A percentile compares a stretch with the other conserved stretches of the same genome.
These are phyloP conservation scores for Nannizziopsis barbatae DNA, from an alignment of 2,329 filamentous ascomycete genomes.

Conservation along the genomic window DNA sequence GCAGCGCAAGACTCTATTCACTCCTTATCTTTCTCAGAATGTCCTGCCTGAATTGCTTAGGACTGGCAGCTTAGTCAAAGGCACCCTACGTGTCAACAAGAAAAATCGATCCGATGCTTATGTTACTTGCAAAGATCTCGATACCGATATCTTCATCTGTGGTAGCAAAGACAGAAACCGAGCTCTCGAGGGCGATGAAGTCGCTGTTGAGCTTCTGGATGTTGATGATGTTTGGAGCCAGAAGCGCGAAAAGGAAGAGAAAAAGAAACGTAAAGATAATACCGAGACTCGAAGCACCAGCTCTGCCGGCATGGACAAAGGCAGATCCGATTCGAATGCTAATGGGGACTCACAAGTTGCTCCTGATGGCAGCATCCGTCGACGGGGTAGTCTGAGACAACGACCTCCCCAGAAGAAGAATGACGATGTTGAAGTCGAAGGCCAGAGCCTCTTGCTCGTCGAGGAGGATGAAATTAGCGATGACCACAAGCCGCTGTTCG, in stretches of 20 bases:
- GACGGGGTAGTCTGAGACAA: constrained; percentile 89
- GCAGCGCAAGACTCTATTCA: constrained; percentile 96
- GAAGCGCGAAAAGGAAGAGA: constrained; percentile 98
- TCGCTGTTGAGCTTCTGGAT: constrained; percentile 89
- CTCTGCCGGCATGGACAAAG: constrained; percentile 58
- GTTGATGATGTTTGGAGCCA: constrained; percentile 98
- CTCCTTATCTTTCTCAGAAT: constrained; percentile 90
- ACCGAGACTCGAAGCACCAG: constrained; percentile 75
- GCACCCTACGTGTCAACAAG: constrained; percentile 96
- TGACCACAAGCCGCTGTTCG: constrained; percentile 93
- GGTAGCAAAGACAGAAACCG: constrained; percentile 98
- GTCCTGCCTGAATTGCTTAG: constrained; percentile 80
- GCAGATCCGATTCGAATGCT: constrained; percentile 46
- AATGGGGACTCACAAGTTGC: constrained; percentile 51
- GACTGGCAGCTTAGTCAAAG: constrained; percentile 88
- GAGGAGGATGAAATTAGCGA: constrained; percentile 99
- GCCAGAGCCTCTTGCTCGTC: constrained; percentile 88
- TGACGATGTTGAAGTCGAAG: constrained; percentile 96
- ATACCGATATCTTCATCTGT: constrained; percentile 98
- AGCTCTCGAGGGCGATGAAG: constrained; percentile 87
- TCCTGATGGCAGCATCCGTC: constrained; percentile 73
- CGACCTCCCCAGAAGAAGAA: constrained; percentile 99
- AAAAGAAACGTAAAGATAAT: constrained; percentile 99
- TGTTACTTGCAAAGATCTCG: constrained; percentile 84
- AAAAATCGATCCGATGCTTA: constrained; percentile 99